Percentiles rank a stretch among this genome's conserved stretches.
phyloP scores from a whole-genome alignment of 306 rosid species.

The Rosa persica region DNA sequence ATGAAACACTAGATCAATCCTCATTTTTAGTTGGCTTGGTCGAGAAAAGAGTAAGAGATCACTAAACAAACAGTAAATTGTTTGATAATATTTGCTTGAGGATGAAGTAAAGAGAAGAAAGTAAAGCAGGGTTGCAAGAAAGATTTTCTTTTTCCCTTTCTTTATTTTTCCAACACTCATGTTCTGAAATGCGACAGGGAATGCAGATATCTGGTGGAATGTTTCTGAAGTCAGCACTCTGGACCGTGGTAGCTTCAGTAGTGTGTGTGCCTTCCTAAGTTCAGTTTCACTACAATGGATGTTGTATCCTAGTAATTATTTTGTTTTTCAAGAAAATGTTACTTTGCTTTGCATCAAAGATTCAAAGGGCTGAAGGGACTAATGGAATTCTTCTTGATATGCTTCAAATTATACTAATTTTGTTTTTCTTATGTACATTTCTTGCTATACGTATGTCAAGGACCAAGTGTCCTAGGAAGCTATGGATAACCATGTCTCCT shows the following conservation, averaged over 20 bases:
- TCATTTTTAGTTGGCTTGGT: conserved; percentile 34
- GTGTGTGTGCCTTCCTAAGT: neutral
- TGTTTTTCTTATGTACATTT: neutral
- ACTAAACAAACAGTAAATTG: neutral
- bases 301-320: neutral
- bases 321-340: neutral
- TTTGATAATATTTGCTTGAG: conserved; percentile 8
- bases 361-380: neutral
- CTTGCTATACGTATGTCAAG: neutral
- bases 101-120: conserved; percentile 7
- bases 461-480: too few relatives aligned
- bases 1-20: conserved; percentile 35
- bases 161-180: neutral
- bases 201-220: neutral
- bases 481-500: too few relatives aligned
- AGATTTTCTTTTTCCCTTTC: neutral
- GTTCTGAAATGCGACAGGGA: neutral
- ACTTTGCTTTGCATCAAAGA: neutral
- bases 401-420: neutral
- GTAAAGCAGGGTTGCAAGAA: neutral
- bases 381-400: neutral
- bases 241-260: neutral
- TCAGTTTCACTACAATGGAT: neutral
- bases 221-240: neutral
- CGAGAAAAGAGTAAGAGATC: conserved; percentile 14